phyloP scores from a whole-genome alignment of 305 asterid genomes.

The Solanum aculeatissimum region DNA sequence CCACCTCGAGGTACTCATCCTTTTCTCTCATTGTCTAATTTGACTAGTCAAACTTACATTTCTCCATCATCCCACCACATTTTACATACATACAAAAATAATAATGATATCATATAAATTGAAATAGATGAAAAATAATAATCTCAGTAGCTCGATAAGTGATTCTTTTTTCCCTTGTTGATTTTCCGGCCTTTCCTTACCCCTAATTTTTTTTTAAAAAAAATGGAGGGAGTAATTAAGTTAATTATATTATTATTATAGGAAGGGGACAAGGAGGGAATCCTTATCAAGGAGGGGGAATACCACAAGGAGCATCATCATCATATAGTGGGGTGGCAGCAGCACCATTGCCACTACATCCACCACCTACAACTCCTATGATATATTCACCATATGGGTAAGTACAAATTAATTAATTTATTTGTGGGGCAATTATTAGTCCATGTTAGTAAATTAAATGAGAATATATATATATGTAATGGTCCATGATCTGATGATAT shows the following conservation, averaged over 20 bases:
- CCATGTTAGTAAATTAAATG: neutral
- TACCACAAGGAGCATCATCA: constrained; percentile 31
- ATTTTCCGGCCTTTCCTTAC: neutral
- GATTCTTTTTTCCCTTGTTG: too few species aligned
- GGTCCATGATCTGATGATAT: constrained; percentile 35
- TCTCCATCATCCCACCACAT: neutral
- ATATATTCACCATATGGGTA: constrained; percentile 92
- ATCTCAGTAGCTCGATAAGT: neutral
- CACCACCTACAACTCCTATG: constrained; percentile 42
- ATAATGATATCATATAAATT: neutral
- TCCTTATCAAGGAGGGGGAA: constrained; percentile 44
- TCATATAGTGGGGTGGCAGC: constrained; percentile 24
- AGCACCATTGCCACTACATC: constrained; percentile 32
- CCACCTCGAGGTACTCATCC: constrained; percentile 43
- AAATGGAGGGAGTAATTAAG: neutral
- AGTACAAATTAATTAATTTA: neutral
- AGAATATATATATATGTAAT: neutral
- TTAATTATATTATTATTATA: neutral
- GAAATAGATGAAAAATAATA: accelerated
- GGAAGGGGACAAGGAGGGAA: constrained; percentile 57
- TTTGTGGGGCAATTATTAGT: neutral
- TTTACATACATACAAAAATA: neutral
- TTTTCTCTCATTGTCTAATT: neutral
- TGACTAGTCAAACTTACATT: neutral
- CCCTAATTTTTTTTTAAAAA: too few species aligned